These are phyloP conservation scores for Trichosporon coremiiforme DNA, from an alignment of 1,284 basidiomycete genomes.

Conservation along the genomic window DNA sequence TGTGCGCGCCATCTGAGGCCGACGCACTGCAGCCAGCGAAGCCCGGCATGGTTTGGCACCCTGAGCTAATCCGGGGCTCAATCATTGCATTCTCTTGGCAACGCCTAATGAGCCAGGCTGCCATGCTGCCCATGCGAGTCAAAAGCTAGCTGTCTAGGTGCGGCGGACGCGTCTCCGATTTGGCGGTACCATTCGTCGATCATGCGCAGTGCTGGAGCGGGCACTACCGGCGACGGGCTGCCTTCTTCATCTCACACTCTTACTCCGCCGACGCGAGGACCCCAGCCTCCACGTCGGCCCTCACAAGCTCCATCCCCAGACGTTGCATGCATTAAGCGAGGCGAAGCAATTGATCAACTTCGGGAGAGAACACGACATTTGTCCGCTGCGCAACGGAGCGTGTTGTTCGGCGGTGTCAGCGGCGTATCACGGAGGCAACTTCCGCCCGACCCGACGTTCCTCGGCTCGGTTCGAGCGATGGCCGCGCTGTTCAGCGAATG, in stretches of 20 bases:
- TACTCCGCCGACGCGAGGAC: neutral
- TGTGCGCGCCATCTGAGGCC: neutral
- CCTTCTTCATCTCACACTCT: too few species aligned
- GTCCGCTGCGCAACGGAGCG: neutral
- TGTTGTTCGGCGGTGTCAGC: neutral
- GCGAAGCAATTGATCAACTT: neutral
- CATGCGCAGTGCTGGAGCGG: neutral
- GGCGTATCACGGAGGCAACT: constrained; percentile 13
- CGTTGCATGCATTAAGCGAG: neutral
- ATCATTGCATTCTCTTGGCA: constrained; percentile 3
- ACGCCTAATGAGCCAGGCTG: neutral
- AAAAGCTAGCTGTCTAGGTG: neutral
- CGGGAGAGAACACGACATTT: neutral
- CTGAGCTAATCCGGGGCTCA: constrained; percentile 18
- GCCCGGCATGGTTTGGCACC: neutral
- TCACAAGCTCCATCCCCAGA: neutral
- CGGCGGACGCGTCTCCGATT: neutral
- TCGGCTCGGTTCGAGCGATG: neutral
- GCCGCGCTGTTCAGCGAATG: neutral
- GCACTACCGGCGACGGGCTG: neutral
- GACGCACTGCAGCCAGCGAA: neutral
- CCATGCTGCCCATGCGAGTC: constrained; percentile 1
- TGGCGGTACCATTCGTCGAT: constrained; percentile 1
- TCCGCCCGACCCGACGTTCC: constrained; percentile 13
- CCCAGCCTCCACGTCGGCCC: neutral